phyloP scores from a whole-genome alignment of 352 stramenopile genomes.

The Phytophthora pseudosyringae region DNA sequence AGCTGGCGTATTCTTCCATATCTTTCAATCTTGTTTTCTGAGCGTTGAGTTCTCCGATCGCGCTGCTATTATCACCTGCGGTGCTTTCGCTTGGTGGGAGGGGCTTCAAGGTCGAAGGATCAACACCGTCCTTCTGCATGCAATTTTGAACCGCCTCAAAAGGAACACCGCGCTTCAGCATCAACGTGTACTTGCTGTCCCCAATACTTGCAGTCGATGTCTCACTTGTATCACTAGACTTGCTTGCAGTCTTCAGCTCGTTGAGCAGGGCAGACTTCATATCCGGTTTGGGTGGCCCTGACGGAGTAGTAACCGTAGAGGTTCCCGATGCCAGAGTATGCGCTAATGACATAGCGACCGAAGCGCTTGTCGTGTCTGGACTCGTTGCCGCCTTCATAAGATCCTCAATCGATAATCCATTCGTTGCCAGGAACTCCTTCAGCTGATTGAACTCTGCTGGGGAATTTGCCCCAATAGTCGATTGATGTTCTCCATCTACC shows the following conservation, averaged over 20 bases:
- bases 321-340: constrained; percentile 22
- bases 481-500: constrained; percentile 15
- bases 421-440: constrained; percentile 63
- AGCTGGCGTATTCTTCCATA: constrained; percentile 77
- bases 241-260: constrained; percentile 23
- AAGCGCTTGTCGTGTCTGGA: constrained; percentile 42
- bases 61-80: background rate
- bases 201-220: constrained; percentile 2
- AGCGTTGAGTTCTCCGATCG: background rate
- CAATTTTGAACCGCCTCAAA: constrained; percentile 79
- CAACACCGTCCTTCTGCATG: constrained; percentile 68
- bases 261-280: constrained; percentile 22
- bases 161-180: constrained; percentile 73
- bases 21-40: constrained; percentile 56
- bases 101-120: constrained; percentile 46
- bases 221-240: constrained; percentile 11
- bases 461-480: background rate
- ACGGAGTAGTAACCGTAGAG: background rate
- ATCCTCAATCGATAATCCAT: constrained; percentile 75
- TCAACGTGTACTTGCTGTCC: constrained; percentile 61
- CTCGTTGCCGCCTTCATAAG: constrained; percentile 69
- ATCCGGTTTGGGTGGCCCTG: constrained; percentile 18
- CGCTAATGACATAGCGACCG: constrained; percentile 10
- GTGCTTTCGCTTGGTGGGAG: constrained; percentile 8
- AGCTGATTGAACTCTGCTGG: constrained; percentile 61